Evolutionary conservation across 805 yeast genomes (phyloP), one percentile per base, ranked within the genome.

Genomic region (Candida endomychidarum): DNA sequence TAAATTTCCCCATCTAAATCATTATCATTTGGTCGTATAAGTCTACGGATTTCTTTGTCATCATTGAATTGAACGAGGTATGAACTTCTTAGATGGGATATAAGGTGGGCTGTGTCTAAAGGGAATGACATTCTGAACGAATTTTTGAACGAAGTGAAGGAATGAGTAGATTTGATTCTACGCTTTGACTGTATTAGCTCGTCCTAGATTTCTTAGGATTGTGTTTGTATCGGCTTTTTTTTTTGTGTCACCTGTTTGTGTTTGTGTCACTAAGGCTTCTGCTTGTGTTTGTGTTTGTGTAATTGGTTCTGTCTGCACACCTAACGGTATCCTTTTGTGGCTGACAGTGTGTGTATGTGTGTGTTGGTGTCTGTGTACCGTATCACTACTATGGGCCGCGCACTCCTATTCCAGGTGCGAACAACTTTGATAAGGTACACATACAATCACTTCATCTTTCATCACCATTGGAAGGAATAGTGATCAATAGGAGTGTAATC

Each of bases 121-220:
- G 72, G 68, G 36, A 67, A 60, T 19, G 72, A 64, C 74, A 68
- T 67, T 15, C 4, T 24, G 11, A 21, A 12, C 10, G 8, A 20
- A 7, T 4, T 12, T 7, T 11, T 8, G 8, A 5, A 24, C 11
- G 20, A 15, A 31, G 8, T 24, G 26, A 9, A 24, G n/a, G n/a
- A n/a, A n/a, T n/a, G n/a, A n/a, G n/a, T n/a, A n/a, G n/a, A n/a
- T n/a, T n/a, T n/a, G n/a, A n/a, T n/a, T n/a, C n/a, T n/a, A n/a
- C n/a, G n/a, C n/a, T n/a, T n/a, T n/a, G n/a, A n/a, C n/a, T n/a
- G n/a, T n/a, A n/a, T n/a, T n/a, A n/a, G n/a, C n/a, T n/a, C n/a
- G n/a, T n/a, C n/a, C n/a, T n/a, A n/a, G n/a, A n/a, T n/a, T n/a
- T n/a, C n/a, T n/a, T n/a, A n/a, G n/a, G 29, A 26, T 21, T 21